Evolutionary conservation across 768 basidiomycete species (phyloP), one percentile per base, ranked within the genome.

Genomic region (Xerocomellus dryophilus): DNA sequence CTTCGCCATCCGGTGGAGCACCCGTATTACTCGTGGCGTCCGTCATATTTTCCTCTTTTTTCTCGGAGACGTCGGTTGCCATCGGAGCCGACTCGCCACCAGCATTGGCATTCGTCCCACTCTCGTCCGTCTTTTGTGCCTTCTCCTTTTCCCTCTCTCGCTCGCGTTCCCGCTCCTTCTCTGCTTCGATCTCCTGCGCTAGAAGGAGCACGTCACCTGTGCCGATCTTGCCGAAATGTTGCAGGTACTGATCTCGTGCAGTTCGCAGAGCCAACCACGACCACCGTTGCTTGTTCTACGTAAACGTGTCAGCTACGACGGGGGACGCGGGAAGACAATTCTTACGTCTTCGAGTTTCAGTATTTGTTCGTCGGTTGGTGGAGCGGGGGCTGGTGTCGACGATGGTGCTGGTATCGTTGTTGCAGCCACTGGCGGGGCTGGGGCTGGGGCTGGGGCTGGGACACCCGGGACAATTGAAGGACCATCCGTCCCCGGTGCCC

Each of bases 151-250:
- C 71, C 65, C 42, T 59, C 66, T 71, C 71, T 44, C 66, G 61
- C 58, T 76, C 77, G 20, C 70, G 65, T 58, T 78, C 71, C 7
- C 66, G 64, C 41, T 74, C 70, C 47, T 64, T 71, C 27, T 74
- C 72, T 21, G 62, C 53, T 8, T 75, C 73, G n/a, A 75, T 71
- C 56, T 69, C 67, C 21, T 67, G 61, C 15, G 65, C 58, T 20
- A 78, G 77, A 17, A 75, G 60, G 45, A 78, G 78, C 56, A 94
- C 73, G 56, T 93, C 89, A 8, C 88, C 90, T 7, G 83, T 83
- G 17, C 88, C 89, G 56, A 92, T 91, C 73, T 83, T 86, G n/a
- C 84, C 80, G 59, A 93, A 93, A 60, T 90, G 83, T 57, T 85
- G 81, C 38, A 92, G 67, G 67, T 92, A 74, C 54, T 79, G 78